Percentiles rank a stretch among this genome's conserved stretches.
Conservation (phyloP, 345 rosid genomes). For the Stellera chamaejasme region DNA sequence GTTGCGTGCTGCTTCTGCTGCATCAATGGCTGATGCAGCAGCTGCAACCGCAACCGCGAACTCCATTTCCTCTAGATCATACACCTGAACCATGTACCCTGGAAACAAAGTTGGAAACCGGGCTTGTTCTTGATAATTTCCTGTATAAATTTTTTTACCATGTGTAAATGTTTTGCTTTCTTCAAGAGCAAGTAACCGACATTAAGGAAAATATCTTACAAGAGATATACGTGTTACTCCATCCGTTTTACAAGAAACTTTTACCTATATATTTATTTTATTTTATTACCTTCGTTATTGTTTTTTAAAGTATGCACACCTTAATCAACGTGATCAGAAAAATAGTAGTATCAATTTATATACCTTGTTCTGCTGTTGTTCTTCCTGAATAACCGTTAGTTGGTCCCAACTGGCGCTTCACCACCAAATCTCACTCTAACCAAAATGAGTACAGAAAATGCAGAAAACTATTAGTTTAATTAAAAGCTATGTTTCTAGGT, state of each 20-base stretch:
- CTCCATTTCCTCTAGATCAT: conserved; percentile 24
- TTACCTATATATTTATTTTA: too few species aligned
- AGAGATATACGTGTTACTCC: conserved; percentile 1
- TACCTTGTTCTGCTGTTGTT: conserved; percentile 1
- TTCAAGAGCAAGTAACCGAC: conserved; percentile 10
- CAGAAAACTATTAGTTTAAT: not conserved
- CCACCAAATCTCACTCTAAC: conserved; percentile 26
- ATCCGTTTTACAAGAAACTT: too few species aligned
- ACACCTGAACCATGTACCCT: conserved; percentile 23
- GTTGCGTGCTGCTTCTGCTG: conserved; percentile 17
- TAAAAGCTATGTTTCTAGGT: too few species aligned
- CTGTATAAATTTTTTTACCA: too few species aligned
- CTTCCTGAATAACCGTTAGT: not conserved
- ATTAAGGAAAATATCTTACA: not conserved
- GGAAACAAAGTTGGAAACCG: conserved; percentile 33
- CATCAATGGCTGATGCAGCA: conserved; percentile 34
- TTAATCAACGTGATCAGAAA: too few species aligned
- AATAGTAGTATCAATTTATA: not conserved
- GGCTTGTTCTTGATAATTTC: conserved; percentile 21
- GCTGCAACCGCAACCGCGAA: conserved; percentile 58
- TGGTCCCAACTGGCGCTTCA: conserved; percentile 8
- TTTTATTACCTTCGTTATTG: too few species aligned
- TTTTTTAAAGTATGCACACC: too few species aligned
- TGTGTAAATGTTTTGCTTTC: conserved; percentile 10
- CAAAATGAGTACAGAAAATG: not conserved